Conservation (phyloP, 257 asterid genomes). For the Jaltomata sinuosa region DNA sequence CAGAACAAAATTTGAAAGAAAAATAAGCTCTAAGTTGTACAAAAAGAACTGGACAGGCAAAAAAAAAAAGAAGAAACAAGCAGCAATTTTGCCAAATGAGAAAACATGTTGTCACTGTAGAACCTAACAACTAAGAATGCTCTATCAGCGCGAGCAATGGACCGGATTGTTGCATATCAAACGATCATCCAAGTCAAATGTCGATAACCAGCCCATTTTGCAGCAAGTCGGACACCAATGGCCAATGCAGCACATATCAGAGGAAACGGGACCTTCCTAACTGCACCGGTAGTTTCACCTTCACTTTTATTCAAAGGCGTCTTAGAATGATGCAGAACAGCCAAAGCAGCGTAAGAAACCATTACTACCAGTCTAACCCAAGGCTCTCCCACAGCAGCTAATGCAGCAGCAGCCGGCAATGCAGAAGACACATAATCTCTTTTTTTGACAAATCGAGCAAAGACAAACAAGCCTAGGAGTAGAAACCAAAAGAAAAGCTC, state of each 20-base stretch:
- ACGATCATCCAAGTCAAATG: conserved; percentile 98
- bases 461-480: conserved; percentile 56
- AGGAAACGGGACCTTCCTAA: conserved; percentile 55
- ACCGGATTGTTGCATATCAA: conserved; percentile 6
- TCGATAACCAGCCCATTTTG: conserved; percentile 89
- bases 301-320: conserved; percentile 15
- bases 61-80: not conserved
- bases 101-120: not conserved
- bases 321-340: conserved; percentile 34
- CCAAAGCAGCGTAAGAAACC: conserved; percentile 52
- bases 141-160: not conserved
- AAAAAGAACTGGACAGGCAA: not conserved
- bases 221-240: conserved; percentile 61
- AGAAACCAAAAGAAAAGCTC: conserved; percentile 78
- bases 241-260: conserved; percentile 69
- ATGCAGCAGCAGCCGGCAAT: conserved; percentile 68
- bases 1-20: not conserved
- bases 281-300: conserved; percentile 13
- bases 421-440: conserved; percentile 73
- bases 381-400: conserved; percentile 88
- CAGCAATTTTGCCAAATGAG: not conserved
- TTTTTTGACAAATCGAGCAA: conserved; percentile 46
- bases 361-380: conserved; percentile 67
- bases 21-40: not conserved
- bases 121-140: not conserved